Evolutionary conservation across 1,284 basidiomycete genomes (phyloP), one percentile per base, ranked within the genome.

Genomic region (Cryptococcus hybrid): DNA sequence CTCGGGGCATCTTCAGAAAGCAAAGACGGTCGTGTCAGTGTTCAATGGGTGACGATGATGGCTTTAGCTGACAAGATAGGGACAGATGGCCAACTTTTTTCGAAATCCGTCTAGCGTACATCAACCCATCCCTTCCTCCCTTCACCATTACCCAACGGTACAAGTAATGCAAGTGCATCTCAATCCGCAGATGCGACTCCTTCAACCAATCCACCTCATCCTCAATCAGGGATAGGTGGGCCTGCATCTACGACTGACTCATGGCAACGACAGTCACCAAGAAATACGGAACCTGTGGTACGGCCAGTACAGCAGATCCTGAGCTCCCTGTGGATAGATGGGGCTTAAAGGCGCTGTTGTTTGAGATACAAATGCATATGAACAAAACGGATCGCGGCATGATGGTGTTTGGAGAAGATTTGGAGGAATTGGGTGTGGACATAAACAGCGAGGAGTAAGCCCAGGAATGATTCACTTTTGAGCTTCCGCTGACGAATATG

Each of bases 221-320:
- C 60, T 11, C 54, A 60, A 42, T 48, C 61, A 3, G 48, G 58
- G 38, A 56, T 60, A n/a, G 61, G 58, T n/a, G 65, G 61, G 42
- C 61, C 71, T 50, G 61, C 66, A 18, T 65, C 65, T 24, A 65
- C 65, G n/a, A 52, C 68, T 4, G 71, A 72, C 57, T 60, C 69
- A 7, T 71, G 73, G 71, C 62, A 63, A 24, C 56, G 70, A 39
- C 64, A 64, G 51, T 69, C 67, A 3, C 64, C 63, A n/a, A 60
- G 60, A 58, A 62, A 58, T 34, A 52, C 62, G 42, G 72, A 80
- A 58, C 81, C 86, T 68, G 87, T 91, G 59, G 86, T 90, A 70
- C 90, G 93, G 58, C 93, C 95, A 0, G 92, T 92, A 44, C 91
- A 97, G 75, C 95, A 99, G 80, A 86, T 99, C 15, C 83, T 98